phyloP scores from a whole-genome alignment of 2,329 filamentous ascomycete species.

The Cladorrhinum sp. region DNA sequence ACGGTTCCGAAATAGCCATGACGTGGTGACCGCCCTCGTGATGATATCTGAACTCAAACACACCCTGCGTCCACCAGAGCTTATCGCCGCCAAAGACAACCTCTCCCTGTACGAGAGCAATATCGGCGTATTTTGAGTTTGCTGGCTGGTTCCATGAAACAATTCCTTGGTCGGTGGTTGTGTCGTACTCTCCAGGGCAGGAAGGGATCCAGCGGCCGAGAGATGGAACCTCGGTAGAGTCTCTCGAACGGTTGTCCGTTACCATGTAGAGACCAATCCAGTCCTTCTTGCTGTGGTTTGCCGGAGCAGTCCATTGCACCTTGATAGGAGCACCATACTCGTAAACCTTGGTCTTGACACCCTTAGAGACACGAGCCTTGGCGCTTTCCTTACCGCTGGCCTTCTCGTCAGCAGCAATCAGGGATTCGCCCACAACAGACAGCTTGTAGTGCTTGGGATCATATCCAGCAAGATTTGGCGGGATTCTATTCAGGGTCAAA shows the following conservation, averaged over 20 bases:
- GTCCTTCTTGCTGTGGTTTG: conserved; percentile 83
- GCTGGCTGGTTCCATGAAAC: conserved; percentile 63
- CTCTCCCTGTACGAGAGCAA: conserved; percentile 69
- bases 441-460: conserved; percentile 79
- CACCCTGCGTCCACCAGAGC: conserved; percentile 93
- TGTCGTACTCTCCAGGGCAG: conserved; percentile 72
- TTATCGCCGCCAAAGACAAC: conserved; percentile 89
- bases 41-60: conserved; percentile 96
- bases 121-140: conserved; percentile 46
- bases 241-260: conserved; percentile 83
- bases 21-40: conserved; percentile 89
- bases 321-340: conserved; percentile 88
- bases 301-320: conserved; percentile 85
- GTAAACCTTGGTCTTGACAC: conserved; percentile 72
- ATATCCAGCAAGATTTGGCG: conserved; percentile 75
- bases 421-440: conserved; percentile 64
- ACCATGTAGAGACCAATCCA: conserved; percentile 98
- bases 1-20: conserved; percentile 90
- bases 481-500: conserved; percentile 75
- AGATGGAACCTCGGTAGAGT: conserved; percentile 78
- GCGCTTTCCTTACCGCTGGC: conserved; percentile 72
- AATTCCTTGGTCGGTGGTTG: conserved; percentile 71
- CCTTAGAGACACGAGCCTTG: conserved; percentile 63
- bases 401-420: conserved; percentile 52
- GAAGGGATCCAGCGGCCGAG: conserved; percentile 88